Conservation (phyloP, 176 grass and related monocot species). For the Carex parvula region DNA sequence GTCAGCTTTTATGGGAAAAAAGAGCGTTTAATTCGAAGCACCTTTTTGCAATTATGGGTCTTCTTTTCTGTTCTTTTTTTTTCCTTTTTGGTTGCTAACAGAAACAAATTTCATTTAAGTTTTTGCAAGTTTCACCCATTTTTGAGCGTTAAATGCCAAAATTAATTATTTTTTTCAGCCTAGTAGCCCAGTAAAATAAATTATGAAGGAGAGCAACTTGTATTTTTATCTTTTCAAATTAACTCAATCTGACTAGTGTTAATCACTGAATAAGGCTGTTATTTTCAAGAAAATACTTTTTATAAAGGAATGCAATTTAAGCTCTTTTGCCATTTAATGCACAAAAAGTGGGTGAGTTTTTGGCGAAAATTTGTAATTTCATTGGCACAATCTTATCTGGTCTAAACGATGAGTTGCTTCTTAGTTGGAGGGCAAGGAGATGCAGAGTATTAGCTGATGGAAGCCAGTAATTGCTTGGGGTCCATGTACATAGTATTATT, state of each 20-base stretch:
- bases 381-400: not conserved
- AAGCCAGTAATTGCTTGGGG: slow-evolving; percentile 7
- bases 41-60: not conserved
- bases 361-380: not conserved
- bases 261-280: not conserved
- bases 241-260: not conserved
- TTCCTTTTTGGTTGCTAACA: not conserved
- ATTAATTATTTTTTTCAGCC: not conserved
- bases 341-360: not conserved
- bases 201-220: not conserved
- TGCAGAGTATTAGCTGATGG: slow-evolving; percentile 1
- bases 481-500: not conserved
- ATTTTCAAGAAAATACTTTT: not conserved
- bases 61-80: not conserved
- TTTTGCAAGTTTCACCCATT: not conserved
- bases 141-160: not conserved
- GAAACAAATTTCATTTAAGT: not conserved
- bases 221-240: not conserved
- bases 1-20: not conserved
- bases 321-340: not conserved
- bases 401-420: not conserved
- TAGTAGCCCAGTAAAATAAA: slow-evolving; percentile 1
- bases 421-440: slow-evolving; percentile 17
- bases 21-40: not conserved
- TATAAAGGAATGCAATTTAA: not conserved